These are phyloP conservation scores for Paraurostyla sp. DNA, from an alignment of 73 alveolate species.

Conservation along the genomic window DNA sequence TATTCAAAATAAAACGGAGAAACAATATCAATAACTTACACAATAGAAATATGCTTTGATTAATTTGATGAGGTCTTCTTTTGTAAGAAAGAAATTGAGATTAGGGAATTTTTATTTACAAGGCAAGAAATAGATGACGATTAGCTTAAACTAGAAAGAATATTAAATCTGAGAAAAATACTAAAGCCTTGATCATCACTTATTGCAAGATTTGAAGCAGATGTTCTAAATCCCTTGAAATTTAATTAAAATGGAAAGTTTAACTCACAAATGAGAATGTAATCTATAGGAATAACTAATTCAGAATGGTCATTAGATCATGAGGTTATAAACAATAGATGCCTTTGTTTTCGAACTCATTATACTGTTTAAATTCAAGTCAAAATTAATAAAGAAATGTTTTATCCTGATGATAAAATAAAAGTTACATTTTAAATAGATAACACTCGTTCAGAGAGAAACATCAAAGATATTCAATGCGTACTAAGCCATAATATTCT, in stretches of 20 bases:
- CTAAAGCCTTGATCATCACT: background rate
- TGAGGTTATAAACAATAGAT: background rate
- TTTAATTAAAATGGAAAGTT: too few species aligned
- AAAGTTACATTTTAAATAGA: background rate
- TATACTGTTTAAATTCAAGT: background rate
- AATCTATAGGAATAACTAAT: background rate
- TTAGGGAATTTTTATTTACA: slow-evolving; percentile 36
- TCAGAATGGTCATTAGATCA: background rate
- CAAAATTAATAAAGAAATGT: background rate
- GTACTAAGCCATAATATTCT: background rate
- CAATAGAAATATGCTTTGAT: slow-evolving; percentile 32
- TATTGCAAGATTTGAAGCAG: too few species aligned
- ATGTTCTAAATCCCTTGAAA: too few species aligned
- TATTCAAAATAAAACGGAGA: background rate
- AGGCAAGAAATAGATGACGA: slow-evolving; percentile 17
- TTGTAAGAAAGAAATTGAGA: slow-evolving; percentile 16
- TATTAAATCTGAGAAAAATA: background rate
- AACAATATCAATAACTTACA: background rate
- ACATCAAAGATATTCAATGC: slow-evolving; percentile 9
- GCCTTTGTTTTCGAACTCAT: slow-evolving; percentile 31
- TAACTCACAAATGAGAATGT: background rate
- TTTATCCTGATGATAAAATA: slow-evolving; percentile 14
- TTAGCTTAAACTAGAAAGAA: background rate
- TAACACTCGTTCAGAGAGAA: background rate
- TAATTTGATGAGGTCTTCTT: background rate